Evolutionary conservation across 805 yeast genomes (phyloP).

Genomic region (Kodamaea sagamina): DNA sequence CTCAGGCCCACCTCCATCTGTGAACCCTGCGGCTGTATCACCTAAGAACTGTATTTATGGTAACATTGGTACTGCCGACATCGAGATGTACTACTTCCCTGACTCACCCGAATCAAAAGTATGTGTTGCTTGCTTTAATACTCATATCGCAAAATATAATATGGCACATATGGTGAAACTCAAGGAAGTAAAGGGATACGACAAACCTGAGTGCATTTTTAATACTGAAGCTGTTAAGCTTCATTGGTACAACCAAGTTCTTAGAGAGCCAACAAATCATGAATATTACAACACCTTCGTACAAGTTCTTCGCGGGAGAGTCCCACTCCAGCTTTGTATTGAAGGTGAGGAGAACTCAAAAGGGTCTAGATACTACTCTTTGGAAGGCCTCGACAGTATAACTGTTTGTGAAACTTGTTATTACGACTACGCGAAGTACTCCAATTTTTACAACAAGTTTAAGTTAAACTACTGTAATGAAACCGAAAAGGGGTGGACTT

Average conservation of each 20-base stretch:
- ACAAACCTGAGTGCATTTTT: background rate
- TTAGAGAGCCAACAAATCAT: background rate
- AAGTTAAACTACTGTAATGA: background rate
- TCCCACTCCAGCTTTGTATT: background rate
- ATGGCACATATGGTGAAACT: background rate
- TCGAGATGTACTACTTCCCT: background rate
- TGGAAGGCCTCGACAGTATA: background rate
- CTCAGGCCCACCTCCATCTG: too few species aligned
- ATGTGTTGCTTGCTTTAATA: background rate
- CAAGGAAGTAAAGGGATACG: background rate
- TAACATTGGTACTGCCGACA: too few species aligned
- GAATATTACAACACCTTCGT: background rate
- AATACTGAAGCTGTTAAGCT: slow-evolving; percentile 1
- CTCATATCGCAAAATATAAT: background rate
- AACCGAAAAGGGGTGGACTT: background rate
- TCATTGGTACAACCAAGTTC: slow-evolving; percentile 2
- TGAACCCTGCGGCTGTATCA: too few species aligned
- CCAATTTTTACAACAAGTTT: background rate
- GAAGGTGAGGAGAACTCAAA: background rate
- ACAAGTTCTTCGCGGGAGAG: background rate
- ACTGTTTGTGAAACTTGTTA: background rate
- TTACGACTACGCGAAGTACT: background rate
- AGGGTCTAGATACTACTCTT: background rate
- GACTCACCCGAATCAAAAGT: background rate
- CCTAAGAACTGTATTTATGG: too few species aligned